Evolutionary conservation across 108 stramenopile species (phyloP), one percentile per base, ranked within the genome.

Genomic region (Cyclotella choctawhatcheeana): DNA sequence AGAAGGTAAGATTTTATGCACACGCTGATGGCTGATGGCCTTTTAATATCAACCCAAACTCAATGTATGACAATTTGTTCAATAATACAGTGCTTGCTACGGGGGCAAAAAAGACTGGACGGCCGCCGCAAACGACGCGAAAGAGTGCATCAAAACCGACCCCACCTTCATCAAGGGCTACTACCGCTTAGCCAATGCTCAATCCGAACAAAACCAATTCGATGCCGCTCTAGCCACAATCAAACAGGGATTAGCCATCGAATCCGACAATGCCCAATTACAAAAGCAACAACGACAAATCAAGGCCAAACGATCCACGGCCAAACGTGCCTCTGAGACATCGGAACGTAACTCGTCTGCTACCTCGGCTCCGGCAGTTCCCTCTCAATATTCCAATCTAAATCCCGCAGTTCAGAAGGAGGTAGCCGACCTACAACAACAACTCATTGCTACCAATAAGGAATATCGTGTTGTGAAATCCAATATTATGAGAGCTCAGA

Each of bases 121-220:
- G 2, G 59, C 71, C 22, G 89, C 96, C 3, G 82, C 82, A 8
- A 63, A 71, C 27, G 96, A 97, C 76, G 94, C 96, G 58, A 95
- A 93, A 69, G 92, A 93, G 73, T 97, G 96, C 82, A 91, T 97
- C 44, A 83, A 89, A 71, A 59, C 93, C 16, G 67, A 94, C 54
- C 96, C 96, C 7, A 33, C 85, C 47, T 97, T 97, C 74, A 73
- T 96, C 67, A 96, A 96, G 67, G 97, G 93, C 40, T 97, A 95
- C 73, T 96, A 97, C 73, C 90, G 97, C 14, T 84, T 97, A 20
- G 92, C 93, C 10, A 82, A 74, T 47, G 94, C 94, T 20, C 92
- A 90, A 67, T 83, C 90, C 6, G 93, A 94, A 76, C 74, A 83
- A 61, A 64, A 88, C 53, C 79, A 93, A 44, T 88, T 87, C 50